Evolutionary conservation across 805 yeast genomes (phyloP), one percentile per base, ranked within the genome.

Genomic region (Candida rishiriensis): DNA sequence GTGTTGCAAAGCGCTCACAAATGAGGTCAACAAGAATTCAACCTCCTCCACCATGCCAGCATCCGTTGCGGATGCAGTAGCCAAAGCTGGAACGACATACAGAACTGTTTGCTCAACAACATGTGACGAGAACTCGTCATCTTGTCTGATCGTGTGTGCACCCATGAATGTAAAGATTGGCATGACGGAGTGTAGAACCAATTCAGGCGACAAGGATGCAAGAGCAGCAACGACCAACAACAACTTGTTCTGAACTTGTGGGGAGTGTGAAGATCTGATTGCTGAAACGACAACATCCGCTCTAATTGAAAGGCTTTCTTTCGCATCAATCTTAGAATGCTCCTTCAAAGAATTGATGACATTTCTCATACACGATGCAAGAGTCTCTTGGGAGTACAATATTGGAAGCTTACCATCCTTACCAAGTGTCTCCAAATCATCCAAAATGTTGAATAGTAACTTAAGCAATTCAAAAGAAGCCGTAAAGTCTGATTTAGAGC

Each of bases 81-180:
- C 80, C 48, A 91, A 73, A 0, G 97, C 97, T 5, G 99, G 98
- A 31, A 93, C 82, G 40, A 93, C 97, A 55, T 85, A 83, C 17
- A 85, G 69, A 40, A 93, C 84, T 2, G 99, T 91, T 61, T 88
- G 93, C 57, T 89, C 95, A 50, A 93, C 88, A 37, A 90, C 97
- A 52, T 86, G 86, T 29, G 85, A 85, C 0, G 97, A 88, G 59
- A 87, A 91, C 60, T 88, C 97, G 64, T 93, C 98, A 63, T 93
- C 99, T 66, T 93, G 97, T 57, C 96, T 83, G 41, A 93, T 79
- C 12, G 97, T 90, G 58, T 89, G 95, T 11, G 98, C 96, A 47
- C 99, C 99, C 98, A 93, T 93, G 57, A 93, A 93, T 1, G 99
- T 93, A 71, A 93, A 93, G 41, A 93, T 91, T n/a, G 99, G 99